These are phyloP conservation scores for Rubroboletus satanas DNA, from an alignment of 768 basidiomycete genomes.

Conservation along the genomic window DNA sequence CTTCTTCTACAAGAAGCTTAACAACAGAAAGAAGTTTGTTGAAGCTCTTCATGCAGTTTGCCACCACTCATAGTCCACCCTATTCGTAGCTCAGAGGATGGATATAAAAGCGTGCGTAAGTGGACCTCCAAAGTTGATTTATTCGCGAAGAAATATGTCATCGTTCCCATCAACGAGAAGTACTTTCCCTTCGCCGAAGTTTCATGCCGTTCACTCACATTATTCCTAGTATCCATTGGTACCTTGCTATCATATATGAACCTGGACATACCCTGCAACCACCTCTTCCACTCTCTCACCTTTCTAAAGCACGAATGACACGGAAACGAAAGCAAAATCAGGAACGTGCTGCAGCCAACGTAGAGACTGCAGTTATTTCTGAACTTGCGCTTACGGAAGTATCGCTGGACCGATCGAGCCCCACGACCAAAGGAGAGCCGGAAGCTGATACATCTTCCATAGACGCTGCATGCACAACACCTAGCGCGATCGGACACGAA, in stretches of 20 bases:
- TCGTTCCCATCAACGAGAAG: conserved; percentile 98
- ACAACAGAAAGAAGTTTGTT: conserved; percentile 52
- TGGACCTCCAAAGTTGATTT: conserved; percentile 91
- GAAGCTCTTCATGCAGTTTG: not conserved
- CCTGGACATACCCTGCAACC: conserved; percentile 61
- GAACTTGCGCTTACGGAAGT: not conserved
- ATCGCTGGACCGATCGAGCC: not conserved
- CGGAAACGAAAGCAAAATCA: conserved; percentile 22
- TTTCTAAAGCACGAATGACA: conserved; percentile 13
- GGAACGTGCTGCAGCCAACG: not conserved
- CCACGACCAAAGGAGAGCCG: not conserved
- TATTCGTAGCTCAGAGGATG: conserved; percentile 46
- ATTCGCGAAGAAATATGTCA: conserved; percentile 87
- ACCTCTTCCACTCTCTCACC: conserved; percentile 34
- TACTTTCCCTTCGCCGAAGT: conserved; percentile 35
- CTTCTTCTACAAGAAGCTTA: conserved; percentile 96
- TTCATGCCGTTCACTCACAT: conserved; percentile 3
- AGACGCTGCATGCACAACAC: conserved; percentile 19
- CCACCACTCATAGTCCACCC: conserved; percentile 12
- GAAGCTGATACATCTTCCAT: conserved; percentile 17
- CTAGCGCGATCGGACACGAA: conserved; percentile 13
- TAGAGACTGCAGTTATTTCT: not conserved
- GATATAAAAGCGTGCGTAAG: conserved; percentile 82
- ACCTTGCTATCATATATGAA: conserved; percentile 87
- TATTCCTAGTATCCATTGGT: conserved; percentile 83